phyloP scores from a whole-genome alignment of 768 basidiomycete genomes.

The Gyrodon lividus region DNA sequence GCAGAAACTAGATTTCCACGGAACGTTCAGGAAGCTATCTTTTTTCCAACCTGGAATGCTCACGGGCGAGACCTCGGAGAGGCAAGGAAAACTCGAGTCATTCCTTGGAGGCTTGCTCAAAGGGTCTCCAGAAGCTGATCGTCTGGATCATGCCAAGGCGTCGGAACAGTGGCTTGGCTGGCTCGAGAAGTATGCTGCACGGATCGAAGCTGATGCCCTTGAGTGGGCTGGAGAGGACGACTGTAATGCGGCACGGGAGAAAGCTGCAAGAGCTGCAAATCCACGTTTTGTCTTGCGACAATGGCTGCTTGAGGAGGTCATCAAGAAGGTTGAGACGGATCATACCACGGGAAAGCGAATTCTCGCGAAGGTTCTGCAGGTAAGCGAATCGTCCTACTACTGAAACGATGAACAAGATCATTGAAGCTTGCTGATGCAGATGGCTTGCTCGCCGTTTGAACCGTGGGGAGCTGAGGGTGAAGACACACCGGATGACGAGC shows the following conservation, averaged over 20 bases:
- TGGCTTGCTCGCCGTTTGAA: slow-evolving; percentile 85
- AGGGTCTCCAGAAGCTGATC: slow-evolving; percentile 45
- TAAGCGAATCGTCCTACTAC: slow-evolving; percentile 32
- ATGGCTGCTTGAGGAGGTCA: slow-evolving; percentile 95
- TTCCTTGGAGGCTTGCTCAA: slow-evolving; percentile 48
- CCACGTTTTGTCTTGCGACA: slow-evolving; percentile 92
- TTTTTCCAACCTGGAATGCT: slow-evolving; percentile 53
- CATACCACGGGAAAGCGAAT: slow-evolving; percentile 59
- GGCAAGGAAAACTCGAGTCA: slow-evolving; percentile 27
- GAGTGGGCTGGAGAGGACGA: slow-evolving; percentile 44
- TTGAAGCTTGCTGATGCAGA: slow-evolving; percentile 42
- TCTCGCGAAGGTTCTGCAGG: slow-evolving; percentile 80
- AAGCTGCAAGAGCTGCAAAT: slow-evolving; percentile 61
- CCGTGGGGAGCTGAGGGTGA: slow-evolving; percentile 80
- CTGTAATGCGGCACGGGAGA: slow-evolving; percentile 46
- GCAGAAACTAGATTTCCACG: slow-evolving; percentile 84
- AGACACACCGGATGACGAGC: slow-evolving; percentile 39
- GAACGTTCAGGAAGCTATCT: slow-evolving; percentile 73
- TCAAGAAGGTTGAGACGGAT: slow-evolving; percentile 70
- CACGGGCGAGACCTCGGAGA: slow-evolving; percentile 13
- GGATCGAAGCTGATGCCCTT: slow-evolving; percentile 51
- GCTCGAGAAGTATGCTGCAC: slow-evolving; percentile 59
- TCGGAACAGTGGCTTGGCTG: slow-evolving; percentile 57
- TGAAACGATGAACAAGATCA: not conserved
- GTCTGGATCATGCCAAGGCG: slow-evolving; percentile 44